A percentile compares a stretch with the other conserved stretches of the same genome.
Conservation (phyloP, 2,329 filamentous ascomycete species). For the Botryosphaeria dothidea region DNA sequence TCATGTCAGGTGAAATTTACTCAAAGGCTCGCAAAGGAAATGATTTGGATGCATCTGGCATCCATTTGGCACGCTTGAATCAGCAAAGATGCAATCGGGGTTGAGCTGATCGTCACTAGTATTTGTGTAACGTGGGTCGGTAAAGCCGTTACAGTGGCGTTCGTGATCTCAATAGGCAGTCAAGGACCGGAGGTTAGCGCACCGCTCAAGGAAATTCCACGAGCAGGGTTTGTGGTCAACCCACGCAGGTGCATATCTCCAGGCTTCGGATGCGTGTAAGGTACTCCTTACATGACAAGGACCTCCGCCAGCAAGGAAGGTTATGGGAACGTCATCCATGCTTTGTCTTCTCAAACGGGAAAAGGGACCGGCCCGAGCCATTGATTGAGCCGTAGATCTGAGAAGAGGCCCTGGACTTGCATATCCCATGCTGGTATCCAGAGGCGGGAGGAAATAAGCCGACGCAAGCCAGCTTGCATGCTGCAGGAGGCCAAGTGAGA, state of each 20-base stretch:
- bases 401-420: neutral
- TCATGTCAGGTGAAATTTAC: neutral
- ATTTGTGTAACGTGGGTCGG: neutral
- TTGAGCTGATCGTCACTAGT: neutral
- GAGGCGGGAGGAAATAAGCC: neutral
- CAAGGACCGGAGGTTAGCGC: neutral
- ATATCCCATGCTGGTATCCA: neutral
- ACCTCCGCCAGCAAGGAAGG: neutral
- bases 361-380: slow-evolving; percentile 16
- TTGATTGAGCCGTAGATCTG: neutral
- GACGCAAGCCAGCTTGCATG: slow-evolving; percentile 1
- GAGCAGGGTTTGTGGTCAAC: neutral
- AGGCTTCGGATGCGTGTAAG: neutral
- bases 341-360: neutral
- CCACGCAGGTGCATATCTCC: neutral
- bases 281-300: neutral
- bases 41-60: neutral
- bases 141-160: slow-evolving; percentile 11
- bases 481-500: slow-evolving; percentile 7
- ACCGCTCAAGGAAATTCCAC: neutral
- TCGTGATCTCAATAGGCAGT: neutral
- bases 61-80: neutral
- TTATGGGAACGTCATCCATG: slow-evolving; percentile 6
- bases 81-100: neutral
- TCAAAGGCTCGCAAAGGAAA: neutral